Percentiles rank a stretch among this genome's conserved stretches.
Conservation (phyloP, 495 filamentous ascomycete species). For the Aspergillus wentii region DNA sequence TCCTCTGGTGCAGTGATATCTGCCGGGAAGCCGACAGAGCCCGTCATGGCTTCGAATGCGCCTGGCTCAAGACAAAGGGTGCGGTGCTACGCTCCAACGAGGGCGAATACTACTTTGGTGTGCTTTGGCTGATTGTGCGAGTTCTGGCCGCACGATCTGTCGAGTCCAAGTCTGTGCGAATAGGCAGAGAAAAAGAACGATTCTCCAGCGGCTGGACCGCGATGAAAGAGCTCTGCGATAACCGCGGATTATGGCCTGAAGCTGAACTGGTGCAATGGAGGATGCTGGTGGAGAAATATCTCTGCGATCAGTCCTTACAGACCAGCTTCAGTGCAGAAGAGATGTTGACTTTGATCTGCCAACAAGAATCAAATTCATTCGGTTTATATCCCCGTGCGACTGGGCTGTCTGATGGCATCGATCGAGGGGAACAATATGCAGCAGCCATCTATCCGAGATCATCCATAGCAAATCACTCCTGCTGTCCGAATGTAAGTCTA, state of each 20-base stretch:
- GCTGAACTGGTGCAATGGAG: slow-evolving; percentile 27
- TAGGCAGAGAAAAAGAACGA: not conserved
- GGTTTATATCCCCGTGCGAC: not conserved
- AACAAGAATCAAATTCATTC: slow-evolving; percentile 1
- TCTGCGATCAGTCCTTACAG: slow-evolving; percentile 7
- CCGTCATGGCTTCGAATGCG: slow-evolving; percentile 33
- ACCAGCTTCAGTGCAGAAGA: slow-evolving; percentile 2
- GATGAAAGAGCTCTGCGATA: slow-evolving; percentile 31
- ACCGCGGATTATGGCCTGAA: slow-evolving; percentile 29
- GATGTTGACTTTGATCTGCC: not conserved
- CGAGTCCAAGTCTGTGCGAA: slow-evolving; percentile 11
- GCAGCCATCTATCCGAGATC: not conserved
- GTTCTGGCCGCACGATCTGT: slow-evolving; percentile 24
- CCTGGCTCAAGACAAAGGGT: slow-evolving; percentile 28
- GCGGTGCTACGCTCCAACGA: slow-evolving; percentile 25
- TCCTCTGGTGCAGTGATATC: slow-evolving; percentile 25
- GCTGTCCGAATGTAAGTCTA: not conserved
- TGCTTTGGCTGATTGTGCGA: slow-evolving; percentile 38
- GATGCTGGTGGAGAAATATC: slow-evolving; percentile 32
- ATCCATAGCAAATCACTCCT: not conserved
- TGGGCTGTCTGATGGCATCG: not conserved
- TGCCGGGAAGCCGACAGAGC: slow-evolving; percentile 19
- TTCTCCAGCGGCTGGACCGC: slow-evolving; percentile 24
- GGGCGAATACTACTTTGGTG: slow-evolving; percentile 35
- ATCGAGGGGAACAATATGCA: not conserved